phyloP scores from a whole-genome alignment of 148 eudicot genomes.

The Fagopyrum homotropicum region DNA sequence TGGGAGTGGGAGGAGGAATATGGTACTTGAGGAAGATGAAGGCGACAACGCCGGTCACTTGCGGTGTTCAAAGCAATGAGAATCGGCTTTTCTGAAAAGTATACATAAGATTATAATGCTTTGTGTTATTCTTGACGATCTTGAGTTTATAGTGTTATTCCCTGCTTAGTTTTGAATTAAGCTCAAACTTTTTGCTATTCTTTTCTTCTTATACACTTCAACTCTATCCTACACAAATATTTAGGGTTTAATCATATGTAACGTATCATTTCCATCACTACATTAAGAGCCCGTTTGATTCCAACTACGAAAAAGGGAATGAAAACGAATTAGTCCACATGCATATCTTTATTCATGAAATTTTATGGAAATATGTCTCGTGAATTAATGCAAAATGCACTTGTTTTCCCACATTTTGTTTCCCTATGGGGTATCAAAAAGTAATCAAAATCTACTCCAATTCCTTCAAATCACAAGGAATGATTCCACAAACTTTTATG shows the following conservation, averaged over 20 bases:
- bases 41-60: slow-evolving; percentile 77
- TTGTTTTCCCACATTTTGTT: no score
- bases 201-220: slow-evolving; percentile 14
- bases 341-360: no score
- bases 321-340: no score
- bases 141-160: not conserved
- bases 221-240: not conserved
- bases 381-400: no score
- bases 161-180: not conserved
- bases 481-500: no score
- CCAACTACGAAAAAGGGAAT: no score
- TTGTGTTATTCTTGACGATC: slow-evolving; percentile 4
- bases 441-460: no score
- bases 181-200: not conserved
- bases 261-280: not conserved
- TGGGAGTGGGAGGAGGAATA: slow-evolving; percentile 80
- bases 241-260: not conserved
- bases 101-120: not conserved
- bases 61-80: slow-evolving; percentile 85
- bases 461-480: no score
- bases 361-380: no score
- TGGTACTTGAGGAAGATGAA: slow-evolving; percentile 79
- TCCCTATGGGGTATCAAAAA: no score
- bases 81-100: slow-evolving; percentile 58
- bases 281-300: no score